Evolutionary conservation across 257 asterid genomes (phyloP), one percentile per base, ranked within the genome.

Genomic region (Ocimum tenuiflorum): DNA sequence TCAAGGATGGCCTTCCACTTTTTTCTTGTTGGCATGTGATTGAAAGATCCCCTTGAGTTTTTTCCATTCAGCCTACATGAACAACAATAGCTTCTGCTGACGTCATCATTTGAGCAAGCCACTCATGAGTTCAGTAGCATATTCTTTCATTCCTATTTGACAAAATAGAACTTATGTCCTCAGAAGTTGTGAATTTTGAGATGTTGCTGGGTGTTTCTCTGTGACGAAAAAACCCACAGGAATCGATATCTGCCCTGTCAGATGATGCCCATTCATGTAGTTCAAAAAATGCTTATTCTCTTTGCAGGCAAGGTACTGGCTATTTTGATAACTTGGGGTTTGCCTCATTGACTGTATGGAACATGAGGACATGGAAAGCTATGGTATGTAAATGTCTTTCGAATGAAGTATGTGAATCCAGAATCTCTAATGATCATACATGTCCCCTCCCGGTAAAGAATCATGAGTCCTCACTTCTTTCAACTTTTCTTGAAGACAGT

Each of bases 341-440:
- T 70, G 99, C 97, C 64, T 89, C 96, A 56, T 77, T 92, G 77
- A 89, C 95, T 31, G 99, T 89, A 54, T 92, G 99, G 99, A 92
- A 88, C 80, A 89, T 92, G 99, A 86, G 99, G 79, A 83, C 95
- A 12, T 89, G 99, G 99, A 92, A 86, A 78, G 76, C 91, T 70
- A 82, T 87, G 97, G 99, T 92, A 82, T 31, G 96, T 78, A 65
- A 74, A 43, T 77, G 43, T 65, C 71, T 81, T 53, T 65, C 61
- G 38, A 52, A 43, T 62, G 56, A 68, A 75, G 53, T 43, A 53
- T 68, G 51, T 14, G 60, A 70, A 51, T 63, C 68, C 64, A 31
- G 50, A 63, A 63, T 18, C 65, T 19, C 14, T 71, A 70, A 14
- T 63, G 61, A 10, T 67, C 47, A 29, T 64, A 42, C 46, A 15